phyloP scores from a whole-genome alignment of 2,329 filamentous ascomycete species.

The Fusarium sp. region DNA sequence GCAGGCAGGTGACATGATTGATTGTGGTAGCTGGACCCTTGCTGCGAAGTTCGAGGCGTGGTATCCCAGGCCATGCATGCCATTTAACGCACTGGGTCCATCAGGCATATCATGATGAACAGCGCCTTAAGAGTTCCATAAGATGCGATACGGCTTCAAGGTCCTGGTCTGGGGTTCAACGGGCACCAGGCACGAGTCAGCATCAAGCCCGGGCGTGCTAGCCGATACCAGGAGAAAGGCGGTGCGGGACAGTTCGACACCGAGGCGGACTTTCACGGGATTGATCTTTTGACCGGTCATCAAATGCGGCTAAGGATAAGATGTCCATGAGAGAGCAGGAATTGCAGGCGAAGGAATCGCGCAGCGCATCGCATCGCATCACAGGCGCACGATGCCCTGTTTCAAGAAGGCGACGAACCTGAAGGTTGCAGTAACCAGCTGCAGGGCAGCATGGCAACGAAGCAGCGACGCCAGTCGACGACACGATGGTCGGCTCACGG shows the following conservation, averaged over 20 bases:
- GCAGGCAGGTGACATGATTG: neutral
- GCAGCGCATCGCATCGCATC: neutral
- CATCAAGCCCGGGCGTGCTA: neutral
- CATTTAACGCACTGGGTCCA: slow-evolving; percentile 16
- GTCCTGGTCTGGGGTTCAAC: neutral
- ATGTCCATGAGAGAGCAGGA: neutral
- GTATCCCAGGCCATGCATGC: slow-evolving; percentile 26
- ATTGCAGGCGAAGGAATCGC: neutral
- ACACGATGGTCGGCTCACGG: slow-evolving; percentile 1
- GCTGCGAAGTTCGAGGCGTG: slow-evolving; percentile 1
- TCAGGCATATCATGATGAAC: neutral
- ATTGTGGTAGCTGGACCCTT: neutral
- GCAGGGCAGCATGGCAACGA: slow-evolving; percentile 7
- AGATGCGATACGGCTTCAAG: neutral
- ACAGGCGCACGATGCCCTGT: neutral
- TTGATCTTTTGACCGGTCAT: neutral
- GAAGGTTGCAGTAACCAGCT: slow-evolving; percentile 7
- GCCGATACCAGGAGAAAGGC: neutral
- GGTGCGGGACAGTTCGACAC: neutral
- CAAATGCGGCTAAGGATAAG: neutral
- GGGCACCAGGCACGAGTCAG: neutral
- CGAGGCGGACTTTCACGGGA: neutral
- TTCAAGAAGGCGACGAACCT: neutral
- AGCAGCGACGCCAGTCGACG: neutral
- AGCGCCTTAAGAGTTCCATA: slow-evolving; percentile 1